Base-by-base conservation (phyloP, 768 basidiomycete genomes). In the Amanita brunnescens region DNA sequence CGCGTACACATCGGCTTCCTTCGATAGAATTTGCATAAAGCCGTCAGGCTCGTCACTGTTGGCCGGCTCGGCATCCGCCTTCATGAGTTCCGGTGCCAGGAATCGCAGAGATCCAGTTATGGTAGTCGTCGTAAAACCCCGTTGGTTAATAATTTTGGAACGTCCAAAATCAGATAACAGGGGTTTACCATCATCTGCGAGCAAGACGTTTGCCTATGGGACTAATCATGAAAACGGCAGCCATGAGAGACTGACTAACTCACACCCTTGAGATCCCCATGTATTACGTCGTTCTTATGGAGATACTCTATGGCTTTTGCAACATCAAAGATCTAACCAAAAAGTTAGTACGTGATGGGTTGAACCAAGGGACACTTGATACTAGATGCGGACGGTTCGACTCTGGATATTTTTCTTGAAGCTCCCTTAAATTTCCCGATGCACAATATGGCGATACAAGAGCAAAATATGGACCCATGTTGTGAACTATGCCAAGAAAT, bases 381-480 rank as follows among this genome's bases (percentile, higher is more conserved):
- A 46, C 52, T 26, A 53, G 39, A 37, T 18, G 12, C 14, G 39
- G 24, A n/a, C 43, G 46, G 26, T 53, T 14, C 10, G 52, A 26
- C 13, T 34, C 2, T 1, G 43, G 52, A 33, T 56, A n/a, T n/a
- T 44, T 68, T 70, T 52, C 81, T 62, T 41, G 16, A 51, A 18
- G 58, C 80, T n/a, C n/a, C n/a, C n/a, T n/a, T n/a, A n/a, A 83
- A 21, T 72, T 62, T 48, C 81, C 80, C 47, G 81, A 80, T 32
- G 72, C 69, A 58, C 79, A 81, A 79, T 80, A 84, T 3, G 76
- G 75, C 4, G 81, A 82, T 0, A 83, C 79, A 78, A 83, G 82
- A 14, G 75, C 81, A 23, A 83, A 69, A 16, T 20, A 51, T 42
- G 76, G 75, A 30, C 71, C 68, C 24, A 67, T 63, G 5, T 70